Percentiles rank a stretch among this genome's conserved stretches.
phyloP scores from a whole-genome alignment of 805 yeast species.

The Lipomyces spencermartinsiae region DNA sequence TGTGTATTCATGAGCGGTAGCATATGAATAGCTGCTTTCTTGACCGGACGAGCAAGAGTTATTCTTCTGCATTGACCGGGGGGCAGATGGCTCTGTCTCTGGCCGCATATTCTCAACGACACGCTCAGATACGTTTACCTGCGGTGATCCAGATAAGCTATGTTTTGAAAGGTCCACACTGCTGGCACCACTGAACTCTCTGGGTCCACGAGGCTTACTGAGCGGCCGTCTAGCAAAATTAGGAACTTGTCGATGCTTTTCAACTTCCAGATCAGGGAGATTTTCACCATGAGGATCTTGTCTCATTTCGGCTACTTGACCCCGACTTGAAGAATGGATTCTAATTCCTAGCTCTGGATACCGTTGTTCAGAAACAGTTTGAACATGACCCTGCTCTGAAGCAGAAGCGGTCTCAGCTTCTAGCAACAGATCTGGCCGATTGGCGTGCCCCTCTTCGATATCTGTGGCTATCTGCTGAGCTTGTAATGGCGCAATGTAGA shows the following conservation, averaged over 20 bases:
- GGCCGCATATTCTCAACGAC: constrained; percentile 2
- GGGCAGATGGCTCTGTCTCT: neutral
- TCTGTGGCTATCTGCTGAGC: constrained; percentile 16
- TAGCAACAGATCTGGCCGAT: neutral
- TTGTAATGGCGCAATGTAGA: constrained; percentile 21
- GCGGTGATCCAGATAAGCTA: neutral
- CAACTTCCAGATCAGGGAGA: constrained; percentile 9
- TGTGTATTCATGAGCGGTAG: neutral
- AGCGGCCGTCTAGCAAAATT: constrained; percentile 13
- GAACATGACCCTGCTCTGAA: neutral
- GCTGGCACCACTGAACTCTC: constrained; percentile 23
- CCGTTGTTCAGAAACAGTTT: neutral
- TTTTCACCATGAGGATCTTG: neutral
- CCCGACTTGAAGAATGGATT: neutral
- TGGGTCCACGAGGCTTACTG: constrained; percentile 33
- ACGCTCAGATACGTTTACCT: neutral
- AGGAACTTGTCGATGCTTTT: constrained; percentile 25
- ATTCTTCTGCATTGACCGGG: neutral
- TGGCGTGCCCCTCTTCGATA: neutral
- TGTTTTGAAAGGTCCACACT: neutral
- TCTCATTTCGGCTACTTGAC: constrained; percentile 9
- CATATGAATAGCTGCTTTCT: neutral
- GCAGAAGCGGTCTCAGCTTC: neutral
- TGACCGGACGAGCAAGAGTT: neutral
- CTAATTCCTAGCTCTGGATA: neutral